Base-by-base conservation (phyloP, 208 protist genomes). In the Acanthamoeba divionensis region DNA sequence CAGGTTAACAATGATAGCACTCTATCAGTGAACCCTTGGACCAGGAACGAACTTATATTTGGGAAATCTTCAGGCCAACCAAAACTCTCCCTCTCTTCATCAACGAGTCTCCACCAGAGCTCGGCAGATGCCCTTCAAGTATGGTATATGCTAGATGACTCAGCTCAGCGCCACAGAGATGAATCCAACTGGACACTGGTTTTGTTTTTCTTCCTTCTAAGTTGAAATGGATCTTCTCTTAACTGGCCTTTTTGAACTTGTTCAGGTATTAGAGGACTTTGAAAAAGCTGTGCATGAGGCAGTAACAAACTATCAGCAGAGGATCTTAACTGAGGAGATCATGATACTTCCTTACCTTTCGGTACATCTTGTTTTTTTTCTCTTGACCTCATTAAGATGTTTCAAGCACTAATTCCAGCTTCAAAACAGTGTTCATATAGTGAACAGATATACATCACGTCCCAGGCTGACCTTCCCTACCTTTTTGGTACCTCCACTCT, bases 401-500 rank as follows among this genome's bases (percentile, higher is more conserved):
- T 21, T 21, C 52, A 21, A 15, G 52, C 18, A 57, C 52, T 57
- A 15, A 57, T 21, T 57, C n/a, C 18, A 21, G 52, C 52, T 15
- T 21, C 52, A 57, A 57, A 57, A 15, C 18, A 13, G 63, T 24
- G 18, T 10, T 69, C 9, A 10, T 31, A n/a, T 24, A 38, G 21
- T 3, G 63, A 47, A 13, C 1, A 2, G 31, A 1, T 33, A 77
- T 41, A n/a, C 55, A 5, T 77, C 67, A 41, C 55, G 55, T 47
- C 48, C 48, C 67, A 77, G 55, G 67, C 26, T 57, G 67, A 29
- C 55, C 67, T 77, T 57, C 67, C 55, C 67, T n/a, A 41, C 67
- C 36, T 57, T 77, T 41, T 36, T 77, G 24, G 41, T 47, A n/a
- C 45, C 48, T 29, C 55, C 45, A 47, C 67, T 26, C 4, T 77